Evolutionary conservation across 2,329 filamentous ascomycete genomes (phyloP), one percentile per base, ranked within the genome.

Genomic region (Diaporthe destruens): DNA sequence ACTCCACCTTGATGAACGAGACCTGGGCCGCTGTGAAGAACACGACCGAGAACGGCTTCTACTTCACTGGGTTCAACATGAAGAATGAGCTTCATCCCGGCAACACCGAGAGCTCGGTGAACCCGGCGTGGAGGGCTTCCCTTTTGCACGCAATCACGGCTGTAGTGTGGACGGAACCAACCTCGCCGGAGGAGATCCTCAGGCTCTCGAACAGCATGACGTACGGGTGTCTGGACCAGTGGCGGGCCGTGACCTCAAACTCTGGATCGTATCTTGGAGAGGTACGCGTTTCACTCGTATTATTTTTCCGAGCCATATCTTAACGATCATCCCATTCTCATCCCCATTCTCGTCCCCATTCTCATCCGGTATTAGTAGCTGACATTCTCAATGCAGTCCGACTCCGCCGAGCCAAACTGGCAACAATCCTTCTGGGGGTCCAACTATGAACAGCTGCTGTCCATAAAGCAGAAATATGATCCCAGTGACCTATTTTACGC

Each of bases 71-170:
- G 1, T 61, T 70, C 44, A 53, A 53, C 23, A 61, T 61, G 67
- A 70, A 70, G 32, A 53, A 53, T 18, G 67, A 70, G 16, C 32
- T 70, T 2, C 14, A 14, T 14, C n/a, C 67, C 32, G 55, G 20
- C 1, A 70, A 70, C 11, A 70, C 55, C 3, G 80, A 81, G 55
- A 85, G 82, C 12, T 82, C 84, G 14, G 80, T 86, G 47, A 86
- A 86, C 75, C 85, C 86, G 6, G 86, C 85, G 0, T 88, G 86
- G 86, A 81, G 87, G 53, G 79, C 80, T 5, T 80, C 84, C 0
- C 76, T 81, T 1, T 76, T 84, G 76, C 83, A 81, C 75, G 77
- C 82, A 1, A 78, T 84, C 39, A 84, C 83, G 78, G 70, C 70
- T 8, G 61, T 72, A 14, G 9, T 53, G 1, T 72, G 70, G 70